Evolutionary conservation across 2,329 filamentous ascomycete species (phyloP), one percentile per base, ranked within the genome.

Genomic region (Celoporthe dispersa): DNA sequence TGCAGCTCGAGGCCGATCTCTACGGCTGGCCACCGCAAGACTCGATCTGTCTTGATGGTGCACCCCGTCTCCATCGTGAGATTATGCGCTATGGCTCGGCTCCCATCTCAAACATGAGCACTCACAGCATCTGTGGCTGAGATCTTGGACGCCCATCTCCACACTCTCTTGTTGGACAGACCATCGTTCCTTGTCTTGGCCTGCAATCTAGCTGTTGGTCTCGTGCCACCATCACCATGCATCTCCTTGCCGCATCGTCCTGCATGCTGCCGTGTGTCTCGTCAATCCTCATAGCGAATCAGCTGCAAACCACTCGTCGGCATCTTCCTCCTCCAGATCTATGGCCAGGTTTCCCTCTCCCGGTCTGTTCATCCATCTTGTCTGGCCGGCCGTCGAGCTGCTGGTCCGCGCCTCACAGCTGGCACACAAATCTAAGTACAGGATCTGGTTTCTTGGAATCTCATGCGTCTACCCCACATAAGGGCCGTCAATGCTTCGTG

Each of bases 81-180:
- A 70, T 53, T 35, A 41, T 25, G 41, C 33, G 33, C 51, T 25
- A n/a, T 64, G 53, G 61, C 69, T 71, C 68, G 71, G 63, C 57
- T 70, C 64, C 44, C 31, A 60, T 37, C 59, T 70, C 68, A 41
- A 72, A 70, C 71, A 64, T 72, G 68, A 67, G 71, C 71, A 72
- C 41, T 72, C 69, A 72, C 25, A 64, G 31, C 53, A 66, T 44
- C 25, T 59, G 51, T 64, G 55, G 60, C 51, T 68, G 55, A 55
- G 64, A 66, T 62, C 31, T 44, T 19, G n/a, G n/a, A 28, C 37
- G 39, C 28, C 33, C 55, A 9, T 39, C 31, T 53, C 39, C 16
- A 39, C 37, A 28, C 3, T 25, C 59, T 37, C 14, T 33, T 33
- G 57, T 60, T 33, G 67, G 57, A 72, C 68, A 68, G 25, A 37